These are phyloP conservation scores for Yueomyces sp. DNA, from an alignment of 805 yeast genomes.

Conservation along the genomic window DNA sequence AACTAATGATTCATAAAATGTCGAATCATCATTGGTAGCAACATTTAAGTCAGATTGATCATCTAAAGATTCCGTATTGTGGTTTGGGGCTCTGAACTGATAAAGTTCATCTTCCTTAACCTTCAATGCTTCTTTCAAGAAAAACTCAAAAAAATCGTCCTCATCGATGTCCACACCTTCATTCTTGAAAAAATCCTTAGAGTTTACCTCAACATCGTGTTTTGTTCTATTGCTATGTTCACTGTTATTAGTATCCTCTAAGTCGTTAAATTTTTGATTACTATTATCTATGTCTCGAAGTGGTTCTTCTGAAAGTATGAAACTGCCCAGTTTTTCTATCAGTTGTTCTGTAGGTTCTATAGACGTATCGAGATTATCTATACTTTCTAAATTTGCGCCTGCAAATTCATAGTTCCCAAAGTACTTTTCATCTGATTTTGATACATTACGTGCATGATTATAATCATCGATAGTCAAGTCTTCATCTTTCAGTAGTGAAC, in stretches of 20 bases:
- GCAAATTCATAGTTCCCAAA: background rate
- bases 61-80: conserved; percentile 10
- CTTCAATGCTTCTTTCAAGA: conserved; percentile 40
- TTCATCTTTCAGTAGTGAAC: conserved; percentile 1
- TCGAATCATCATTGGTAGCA: conserved; percentile 1
- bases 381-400: background rate
- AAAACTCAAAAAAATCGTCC: conserved; percentile 59
- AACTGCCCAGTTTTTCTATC: conserved; percentile 3
- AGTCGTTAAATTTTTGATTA: background rate
- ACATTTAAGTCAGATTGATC: conserved; percentile 1
- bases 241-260: too few species aligned
- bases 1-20: conserved; percentile 1
- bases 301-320: conserved; percentile 1
- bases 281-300: background rate
- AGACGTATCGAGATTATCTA: background rate
- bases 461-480: background rate
- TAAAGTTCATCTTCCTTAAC: conserved; percentile 34
- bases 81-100: conserved; percentile 14
- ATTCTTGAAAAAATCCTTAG: background rate
- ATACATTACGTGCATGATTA: background rate
- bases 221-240: too few species aligned
- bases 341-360: conserved; percentile 6
- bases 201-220: too few species aligned
- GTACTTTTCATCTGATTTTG: background rate
- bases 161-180: conserved; percentile 39